A percentile compares a stretch with the other conserved stretches of the same genome.
Evolutionary conservation across 2,329 filamentous ascomycete species (phyloP).

Genomic region (Aulographum hederae): DNA sequence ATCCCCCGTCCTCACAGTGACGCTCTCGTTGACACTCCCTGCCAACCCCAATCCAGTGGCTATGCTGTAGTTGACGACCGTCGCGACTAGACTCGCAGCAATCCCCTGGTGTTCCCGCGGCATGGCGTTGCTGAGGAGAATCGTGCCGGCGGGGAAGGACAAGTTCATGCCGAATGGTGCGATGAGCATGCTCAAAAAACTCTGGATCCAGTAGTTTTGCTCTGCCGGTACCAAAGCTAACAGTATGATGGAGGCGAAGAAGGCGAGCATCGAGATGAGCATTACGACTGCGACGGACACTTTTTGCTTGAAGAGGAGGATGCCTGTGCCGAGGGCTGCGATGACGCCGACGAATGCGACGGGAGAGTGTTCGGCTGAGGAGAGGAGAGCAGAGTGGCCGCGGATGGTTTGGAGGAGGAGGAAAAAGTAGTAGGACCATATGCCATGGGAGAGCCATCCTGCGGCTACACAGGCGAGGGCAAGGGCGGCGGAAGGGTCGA

Average conservation of each 20-base stretch:
- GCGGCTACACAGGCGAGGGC: constrained; percentile 13
- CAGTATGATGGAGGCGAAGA: constrained; percentile 22
- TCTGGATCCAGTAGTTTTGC: constrained; percentile 46
- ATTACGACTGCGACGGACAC: constrained; percentile 14
- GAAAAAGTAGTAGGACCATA: constrained; percentile 10
- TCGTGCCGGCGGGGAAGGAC: constrained; percentile 42
- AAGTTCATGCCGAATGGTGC: constrained; percentile 50
- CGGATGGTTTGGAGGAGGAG: constrained; percentile 5
- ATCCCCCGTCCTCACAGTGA: too few species aligned
- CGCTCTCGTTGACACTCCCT: too few species aligned
- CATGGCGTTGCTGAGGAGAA: constrained; percentile 38
- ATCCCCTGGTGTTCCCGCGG: constrained; percentile 29
- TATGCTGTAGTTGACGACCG: constrained; percentile 51
- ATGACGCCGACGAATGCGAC: constrained; percentile 5
- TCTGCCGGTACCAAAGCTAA: constrained; percentile 28
- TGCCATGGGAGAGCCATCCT: constrained; percentile 16
- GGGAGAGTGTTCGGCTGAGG: constrained; percentile 3
- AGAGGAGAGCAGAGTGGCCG: background rate
- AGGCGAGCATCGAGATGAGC: constrained; percentile 20
- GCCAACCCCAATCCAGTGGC: constrained; percentile 47
- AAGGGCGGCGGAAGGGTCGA: constrained; percentile 10
- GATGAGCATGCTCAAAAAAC: constrained; percentile 39
- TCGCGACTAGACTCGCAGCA: constrained; percentile 39
- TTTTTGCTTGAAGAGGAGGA: constrained; percentile 5
- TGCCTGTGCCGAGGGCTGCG: constrained; percentile 4